Percentiles rank a stretch among this genome's conserved stretches.
These are phyloP conservation scores for Eimeria necatrix DNA, from an alignment of 169 alveolate species.

Conservation along the genomic window DNA sequence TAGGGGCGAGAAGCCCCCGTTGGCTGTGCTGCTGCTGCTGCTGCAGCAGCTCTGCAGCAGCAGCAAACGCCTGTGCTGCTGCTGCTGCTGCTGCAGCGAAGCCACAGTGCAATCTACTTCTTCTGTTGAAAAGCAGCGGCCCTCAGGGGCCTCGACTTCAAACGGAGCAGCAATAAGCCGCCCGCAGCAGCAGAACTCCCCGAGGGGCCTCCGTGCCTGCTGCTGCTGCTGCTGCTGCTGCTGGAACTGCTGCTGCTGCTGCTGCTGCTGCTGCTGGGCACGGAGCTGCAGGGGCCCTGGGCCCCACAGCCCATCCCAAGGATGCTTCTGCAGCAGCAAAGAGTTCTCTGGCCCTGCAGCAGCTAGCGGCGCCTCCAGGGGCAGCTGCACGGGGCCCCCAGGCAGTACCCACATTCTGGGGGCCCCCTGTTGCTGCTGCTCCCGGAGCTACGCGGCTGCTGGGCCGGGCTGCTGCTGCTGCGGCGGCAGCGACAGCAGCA, in stretches of 20 bases:
- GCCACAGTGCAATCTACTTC: conserved; percentile 14
- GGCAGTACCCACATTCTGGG: conserved; percentile 25
- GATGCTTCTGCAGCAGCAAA: not conserved
- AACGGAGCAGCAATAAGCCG: conserved; percentile 9
- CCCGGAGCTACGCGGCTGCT: too few species aligned
- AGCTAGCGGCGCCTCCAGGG: not conserved
- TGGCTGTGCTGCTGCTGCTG: too few species aligned
- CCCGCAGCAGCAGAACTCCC: conserved; percentile 50
- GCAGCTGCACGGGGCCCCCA: conserved; percentile 17
- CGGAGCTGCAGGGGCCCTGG: not conserved
- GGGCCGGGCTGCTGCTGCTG: conserved; percentile 34
- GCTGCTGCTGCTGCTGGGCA: not conserved
- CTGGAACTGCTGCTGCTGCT: not conserved
- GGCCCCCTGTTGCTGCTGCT: not conserved
- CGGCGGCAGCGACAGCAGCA: not conserved
- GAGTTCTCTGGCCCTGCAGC: not conserved
- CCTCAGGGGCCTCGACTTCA: conserved; percentile 18
- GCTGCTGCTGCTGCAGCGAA: conserved; percentile 45
- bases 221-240: conserved; percentile 32
- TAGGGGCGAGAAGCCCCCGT: not conserved
- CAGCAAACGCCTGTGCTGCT: not conserved
- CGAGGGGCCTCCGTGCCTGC: not conserved
- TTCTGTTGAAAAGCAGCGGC: not conserved
- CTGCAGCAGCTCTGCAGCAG: conserved; percentile 70
- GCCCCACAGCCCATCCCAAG: not conserved